Base-by-base conservation (phyloP, 2,329 filamentous ascomycete genomes). In the Arthrobotrys sphaeroides region DNA sequence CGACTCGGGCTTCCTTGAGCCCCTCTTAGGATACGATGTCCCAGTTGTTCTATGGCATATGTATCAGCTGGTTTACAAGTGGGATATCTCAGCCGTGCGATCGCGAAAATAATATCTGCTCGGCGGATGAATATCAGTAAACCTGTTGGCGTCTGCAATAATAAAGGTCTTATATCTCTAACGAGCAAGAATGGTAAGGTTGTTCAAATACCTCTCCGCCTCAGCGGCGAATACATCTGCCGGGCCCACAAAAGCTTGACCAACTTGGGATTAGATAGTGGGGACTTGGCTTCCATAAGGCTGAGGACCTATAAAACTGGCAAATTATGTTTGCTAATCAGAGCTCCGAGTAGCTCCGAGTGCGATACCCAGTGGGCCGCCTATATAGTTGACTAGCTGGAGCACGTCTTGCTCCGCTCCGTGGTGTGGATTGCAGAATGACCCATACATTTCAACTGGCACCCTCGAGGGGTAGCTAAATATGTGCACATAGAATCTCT, bases 391-490 rank as follows among this genome's bases (percentile, higher is more conserved):
- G 31, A 22, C 24, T 22, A 24, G 10, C 6, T 3, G 5, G 16
- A 3, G 24, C 20, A 55, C 28, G 16, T 38, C 16, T 24, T 36
- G 20, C 51, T 38, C 16, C 5, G 43, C 26, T 33, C 13, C 31
- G 51, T 31, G 28, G 20, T 1, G 51, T 18, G 28, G 10, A 38
- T 55, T 55, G 9, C 18, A 53, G 51, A 22, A 38, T 9, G 47
- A 7, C 20, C 24, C n/a, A 16, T 20, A 31, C 24, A 53, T 55
- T 55, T 55, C 31, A 38, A 38, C n/a, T 18, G 5, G 10, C 22
- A 5, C 51, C 51, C 51, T 55, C 51, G 31, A 55, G 51, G 51
- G 51, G 51, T 55, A 55, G 31, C 38, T 55, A 55, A 55, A 31
- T 55, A 55, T 55, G 51, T 55, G 12, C 51, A 24, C 7, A 22